Conservation (phyloP, 2,329 filamentous ascomycete species). For the Fusarium sterilihyphosum region DNA sequence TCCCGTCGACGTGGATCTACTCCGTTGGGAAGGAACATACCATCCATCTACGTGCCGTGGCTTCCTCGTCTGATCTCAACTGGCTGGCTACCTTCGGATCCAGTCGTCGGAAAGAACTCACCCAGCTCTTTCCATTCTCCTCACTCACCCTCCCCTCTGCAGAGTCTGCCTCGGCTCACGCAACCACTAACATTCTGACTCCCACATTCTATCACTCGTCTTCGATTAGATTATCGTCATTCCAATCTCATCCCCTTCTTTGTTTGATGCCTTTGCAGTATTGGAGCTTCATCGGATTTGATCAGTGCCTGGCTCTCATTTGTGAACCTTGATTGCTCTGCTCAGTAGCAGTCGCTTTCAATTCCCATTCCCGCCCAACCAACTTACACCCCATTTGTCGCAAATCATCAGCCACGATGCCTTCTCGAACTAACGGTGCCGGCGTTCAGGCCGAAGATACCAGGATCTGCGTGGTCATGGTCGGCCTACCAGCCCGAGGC, state of each 20-base stretch:
- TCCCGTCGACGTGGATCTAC: neutral
- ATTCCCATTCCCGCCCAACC: neutral
- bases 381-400: neutral
- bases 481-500: constrained; percentile 91
- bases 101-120: neutral
- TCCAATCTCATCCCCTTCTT: neutral
- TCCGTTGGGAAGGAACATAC: constrained; percentile 15
- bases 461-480: constrained; percentile 98
- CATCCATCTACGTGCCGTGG: neutral
- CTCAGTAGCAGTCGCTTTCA: constrained; percentile 28
- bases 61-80: constrained; percentile 25
- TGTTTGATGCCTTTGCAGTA: constrained; percentile 43
- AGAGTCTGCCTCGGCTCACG: constrained; percentile 27
- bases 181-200: constrained; percentile 26
- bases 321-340: constrained; percentile 16
- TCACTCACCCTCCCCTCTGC: neutral
- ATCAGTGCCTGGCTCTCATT: constrained; percentile 18
- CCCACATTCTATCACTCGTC: neutral
- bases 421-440: constrained; percentile 68
- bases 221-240: neutral
- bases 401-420: constrained; percentile 49
- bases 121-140: constrained; percentile 23
- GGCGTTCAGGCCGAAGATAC: constrained; percentile 93
- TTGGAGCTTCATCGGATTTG: constrained; percentile 32
- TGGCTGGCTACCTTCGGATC: constrained; percentile 11